Evolutionary conservation across 371 early-diverging fungal species (phyloP).

Genomic region (Mycotypha africana): DNA sequence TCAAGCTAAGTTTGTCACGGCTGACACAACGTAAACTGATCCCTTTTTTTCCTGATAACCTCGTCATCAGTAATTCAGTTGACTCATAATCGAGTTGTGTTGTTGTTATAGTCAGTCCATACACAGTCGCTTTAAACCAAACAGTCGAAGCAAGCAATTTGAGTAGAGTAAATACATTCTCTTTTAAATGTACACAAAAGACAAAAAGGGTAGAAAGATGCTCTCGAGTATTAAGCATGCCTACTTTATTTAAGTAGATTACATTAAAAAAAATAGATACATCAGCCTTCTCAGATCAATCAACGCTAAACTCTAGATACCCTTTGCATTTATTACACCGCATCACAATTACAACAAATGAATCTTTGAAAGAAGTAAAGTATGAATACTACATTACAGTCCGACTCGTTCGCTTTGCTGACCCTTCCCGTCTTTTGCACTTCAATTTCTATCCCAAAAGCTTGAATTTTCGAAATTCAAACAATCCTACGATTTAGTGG

Average conservation of each 20-base stretch:
- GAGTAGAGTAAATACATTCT: neutral
- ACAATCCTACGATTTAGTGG: slow-evolving; percentile 60
- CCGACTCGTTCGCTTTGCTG: neutral
- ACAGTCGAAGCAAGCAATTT: slow-evolving; percentile 8
- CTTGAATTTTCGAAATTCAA: slow-evolving; percentile 11
- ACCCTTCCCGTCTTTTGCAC: neutral
- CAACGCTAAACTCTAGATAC: slow-evolving; percentile 7
- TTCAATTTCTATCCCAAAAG: neutral
- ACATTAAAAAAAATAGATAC: neutral
- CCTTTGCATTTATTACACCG: slow-evolving; percentile 23
- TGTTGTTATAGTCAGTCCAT: slow-evolving; percentile 10
- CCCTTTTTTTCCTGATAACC: neutral
- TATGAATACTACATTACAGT: neutral
- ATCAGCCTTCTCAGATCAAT: neutral
- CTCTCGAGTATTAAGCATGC: neutral
- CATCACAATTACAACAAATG: slow-evolving; percentile 22
- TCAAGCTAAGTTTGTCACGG: slow-evolving; percentile 23
- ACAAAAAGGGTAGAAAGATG: too few relatives aligned
- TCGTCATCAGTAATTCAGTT: neutral
- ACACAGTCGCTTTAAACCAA: slow-evolving; percentile 17
- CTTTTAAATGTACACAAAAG: too few relatives aligned
- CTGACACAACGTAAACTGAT: slow-evolving; percentile 19
- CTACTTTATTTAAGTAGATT: slow-evolving; percentile 1
- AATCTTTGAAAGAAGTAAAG: neutral
- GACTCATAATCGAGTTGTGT: neutral